Evolutionary conservation across 495 filamentous ascomycete genomes (phyloP).

Genomic region (Penicillium verhagenii): DNA sequence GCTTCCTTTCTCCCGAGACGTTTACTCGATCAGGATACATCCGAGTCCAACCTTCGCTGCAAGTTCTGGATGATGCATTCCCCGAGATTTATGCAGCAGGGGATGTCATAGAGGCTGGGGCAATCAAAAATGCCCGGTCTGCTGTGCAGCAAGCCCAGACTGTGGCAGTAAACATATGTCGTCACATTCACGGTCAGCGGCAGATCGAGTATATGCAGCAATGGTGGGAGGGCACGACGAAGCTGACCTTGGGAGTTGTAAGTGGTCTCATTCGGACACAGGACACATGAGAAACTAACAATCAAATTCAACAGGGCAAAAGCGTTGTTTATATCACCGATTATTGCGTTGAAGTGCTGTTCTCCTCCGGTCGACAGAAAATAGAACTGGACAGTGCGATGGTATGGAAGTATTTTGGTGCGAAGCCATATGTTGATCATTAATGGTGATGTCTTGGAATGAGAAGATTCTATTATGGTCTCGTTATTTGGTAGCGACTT

Average conservation of each 20-base stretch:
- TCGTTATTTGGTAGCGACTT: neutral
- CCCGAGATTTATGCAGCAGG: conserved; percentile 50
- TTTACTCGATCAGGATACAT: conserved; percentile 34
- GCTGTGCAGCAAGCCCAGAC: conserved; percentile 41
- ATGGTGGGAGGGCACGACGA: conserved; percentile 24
- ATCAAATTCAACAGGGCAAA: conserved; percentile 8
- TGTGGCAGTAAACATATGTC: conserved; percentile 48
- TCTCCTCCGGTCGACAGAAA: neutral
- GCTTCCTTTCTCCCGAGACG: conserved; percentile 15
- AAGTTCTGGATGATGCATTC: conserved; percentile 35
- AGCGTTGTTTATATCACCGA: conserved; percentile 13
- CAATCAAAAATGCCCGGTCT: conserved; percentile 46
- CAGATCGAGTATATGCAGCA: conserved; percentile 16
- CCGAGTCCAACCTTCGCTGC: conserved; percentile 48
- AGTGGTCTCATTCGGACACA: too few species aligned
- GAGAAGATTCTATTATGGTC: too few species aligned
- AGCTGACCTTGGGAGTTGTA: conserved; percentile 24
- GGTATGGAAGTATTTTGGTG: conserved; percentile 19
- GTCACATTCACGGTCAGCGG: conserved; percentile 23
- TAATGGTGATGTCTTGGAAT: too few species aligned
- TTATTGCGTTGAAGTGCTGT: conserved; percentile 7
- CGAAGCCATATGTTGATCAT: conserved; percentile 9
- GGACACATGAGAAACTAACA: too few species aligned
- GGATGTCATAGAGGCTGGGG: conserved; percentile 49
- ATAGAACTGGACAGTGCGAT: conserved; percentile 12